A percentile compares a stretch with the other conserved stretches of the same genome.
These are phyloP conservation scores for Gamsiella multidivaricata DNA, from an alignment of 192 early-diverging fungal species.

Conservation along the genomic window DNA sequence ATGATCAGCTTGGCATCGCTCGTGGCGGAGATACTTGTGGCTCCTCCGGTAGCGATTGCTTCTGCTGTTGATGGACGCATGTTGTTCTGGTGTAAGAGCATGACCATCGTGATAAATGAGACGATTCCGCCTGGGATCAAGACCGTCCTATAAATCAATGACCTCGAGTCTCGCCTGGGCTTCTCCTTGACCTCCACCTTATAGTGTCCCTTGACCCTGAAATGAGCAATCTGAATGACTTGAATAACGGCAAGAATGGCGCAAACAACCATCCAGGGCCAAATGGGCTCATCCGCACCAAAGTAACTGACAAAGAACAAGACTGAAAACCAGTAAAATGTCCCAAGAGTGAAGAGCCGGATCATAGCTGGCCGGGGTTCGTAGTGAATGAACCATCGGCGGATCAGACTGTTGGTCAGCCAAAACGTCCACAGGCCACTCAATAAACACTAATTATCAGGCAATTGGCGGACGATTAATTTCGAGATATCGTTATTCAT, in stretches of 20 bases:
- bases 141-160: conserved; percentile 45
- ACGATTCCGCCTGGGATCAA: conserved; percentile 62
- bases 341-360: conserved; percentile 61
- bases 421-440: conserved; percentile 68
- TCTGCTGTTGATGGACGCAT: conserved; percentile 44
- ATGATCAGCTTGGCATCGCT: conserved; percentile 42
- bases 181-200: conserved; percentile 4
- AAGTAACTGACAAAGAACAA: conserved; percentile 63
- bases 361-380: conserved; percentile 63
- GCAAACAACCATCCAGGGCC: conserved; percentile 67
- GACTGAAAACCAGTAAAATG: conserved; percentile 62
- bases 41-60: conserved; percentile 23
- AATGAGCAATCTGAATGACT: conserved; percentile 51
- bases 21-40: conserved; percentile 33
- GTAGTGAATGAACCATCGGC: conserved; percentile 68
- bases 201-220: conserved; percentile 25
- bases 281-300: conserved; percentile 67
- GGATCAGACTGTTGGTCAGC: conserved; percentile 64
- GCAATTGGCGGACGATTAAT: not conserved
- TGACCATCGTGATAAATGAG: conserved; percentile 65
- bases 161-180: conserved; percentile 2
- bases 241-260: conserved; percentile 57
- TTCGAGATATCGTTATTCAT: not conserved
- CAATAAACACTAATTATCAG: conserved; percentile 59
- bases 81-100: conserved; percentile 59